These are phyloP conservation scores for Graphilbum sp. DNA, from an alignment of 2,329 filamentous ascomycete genomes.

Conservation along the genomic window DNA sequence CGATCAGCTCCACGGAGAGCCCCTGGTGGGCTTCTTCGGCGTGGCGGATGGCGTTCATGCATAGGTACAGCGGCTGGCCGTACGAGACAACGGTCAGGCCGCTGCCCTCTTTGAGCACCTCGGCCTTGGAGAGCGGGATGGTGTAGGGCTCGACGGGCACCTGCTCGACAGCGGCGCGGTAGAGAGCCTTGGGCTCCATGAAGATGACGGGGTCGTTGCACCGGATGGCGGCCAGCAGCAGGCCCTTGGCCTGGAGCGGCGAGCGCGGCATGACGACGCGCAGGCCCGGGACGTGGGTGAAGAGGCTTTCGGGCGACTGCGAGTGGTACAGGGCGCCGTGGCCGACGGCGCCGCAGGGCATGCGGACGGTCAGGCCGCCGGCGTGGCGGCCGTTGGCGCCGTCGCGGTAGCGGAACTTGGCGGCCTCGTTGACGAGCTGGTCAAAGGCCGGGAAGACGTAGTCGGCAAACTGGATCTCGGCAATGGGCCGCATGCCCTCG, in stretches of 20 bases:
- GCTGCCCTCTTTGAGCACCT: constrained; percentile 63
- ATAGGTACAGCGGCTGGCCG: constrained; percentile 77
- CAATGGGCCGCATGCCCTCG: constrained; percentile 82
- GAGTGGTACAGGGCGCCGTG: constrained; percentile 82
- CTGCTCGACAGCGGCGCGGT: constrained; percentile 81
- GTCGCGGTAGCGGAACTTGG: constrained; percentile 71
- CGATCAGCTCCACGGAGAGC: constrained; percentile 68
- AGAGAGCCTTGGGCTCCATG: constrained; percentile 87
- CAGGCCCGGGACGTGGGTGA: constrained; percentile 74
- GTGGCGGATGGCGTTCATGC: constrained; percentile 57
- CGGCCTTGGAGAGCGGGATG: constrained; percentile 74
- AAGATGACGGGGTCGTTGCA: constrained; percentile 80
- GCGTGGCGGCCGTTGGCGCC: constrained; percentile 39
- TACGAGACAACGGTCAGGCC: constrained; percentile 79
- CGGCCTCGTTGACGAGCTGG: constrained; percentile 84
- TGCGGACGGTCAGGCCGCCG: constrained; percentile 71
- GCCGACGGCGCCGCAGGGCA: constrained; percentile 81
- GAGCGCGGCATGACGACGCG: constrained; percentile 76
- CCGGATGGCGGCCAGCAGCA: constrained; percentile 61
- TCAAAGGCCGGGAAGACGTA: constrained; percentile 90
- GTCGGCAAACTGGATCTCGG: constrained; percentile 92
- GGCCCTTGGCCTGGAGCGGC: constrained; percentile 74
- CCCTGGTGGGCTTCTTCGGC: constrained; percentile 61
- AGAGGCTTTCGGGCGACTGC: constrained; percentile 76
- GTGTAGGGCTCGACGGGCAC: constrained; percentile 68